Evolutionary conservation across 2,329 filamentous ascomycete genomes (phyloP), one percentile per base, ranked within the genome.

Genomic region (Grosmannia huntii): DNA sequence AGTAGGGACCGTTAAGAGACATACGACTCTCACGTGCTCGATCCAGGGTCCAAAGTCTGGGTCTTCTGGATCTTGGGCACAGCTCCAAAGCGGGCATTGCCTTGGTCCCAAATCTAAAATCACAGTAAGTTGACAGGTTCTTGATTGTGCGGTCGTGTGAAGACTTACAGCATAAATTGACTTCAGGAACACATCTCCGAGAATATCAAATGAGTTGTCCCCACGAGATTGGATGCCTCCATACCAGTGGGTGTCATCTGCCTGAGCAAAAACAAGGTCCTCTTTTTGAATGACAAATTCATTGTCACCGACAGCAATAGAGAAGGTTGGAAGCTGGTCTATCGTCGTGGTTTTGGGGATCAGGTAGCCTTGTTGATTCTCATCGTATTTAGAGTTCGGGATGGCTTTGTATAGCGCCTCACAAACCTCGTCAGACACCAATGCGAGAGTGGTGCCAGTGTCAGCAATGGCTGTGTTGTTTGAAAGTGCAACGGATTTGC

Each of bases 381-480:
- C 64, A 62, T 84, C 77, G 65, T 84, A 84, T 52, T 68, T 74
- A 11, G 82, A 75, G 16, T 83, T 84, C 4, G 80, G 78, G 60
- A 89, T 87, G 36, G 78, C 72, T 55, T 72, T 73, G 68, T 89
- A 89, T 62, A 89, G 75, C 3, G 78, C 78, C 60, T 83, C 71
- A 66, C 80, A 84, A 14, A 80, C 75, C 1, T 70, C 66, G 65
- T 89, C 86, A 48, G 79, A 77, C 53, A 89, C 74, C 36, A 89
- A 75, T 1, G 80, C 80, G 55, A 89, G 76, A 0, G 85, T 86
- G 33, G 85, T 88, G 58, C 85, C 86, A 0, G 86, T 89, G 67
- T 89, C 86, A 38, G 80, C 82, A 63, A 89, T 87, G 53, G 85
- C 84, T 33, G 73, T 83, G 70, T 88, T 88, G 53, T 74, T 75